Percentiles rank a stretch among this genome's conserved stretches.
Evolutionary conservation across 2,329 filamentous ascomycete genomes (phyloP).

Genomic region (Metarhizium guizhouense): DNA sequence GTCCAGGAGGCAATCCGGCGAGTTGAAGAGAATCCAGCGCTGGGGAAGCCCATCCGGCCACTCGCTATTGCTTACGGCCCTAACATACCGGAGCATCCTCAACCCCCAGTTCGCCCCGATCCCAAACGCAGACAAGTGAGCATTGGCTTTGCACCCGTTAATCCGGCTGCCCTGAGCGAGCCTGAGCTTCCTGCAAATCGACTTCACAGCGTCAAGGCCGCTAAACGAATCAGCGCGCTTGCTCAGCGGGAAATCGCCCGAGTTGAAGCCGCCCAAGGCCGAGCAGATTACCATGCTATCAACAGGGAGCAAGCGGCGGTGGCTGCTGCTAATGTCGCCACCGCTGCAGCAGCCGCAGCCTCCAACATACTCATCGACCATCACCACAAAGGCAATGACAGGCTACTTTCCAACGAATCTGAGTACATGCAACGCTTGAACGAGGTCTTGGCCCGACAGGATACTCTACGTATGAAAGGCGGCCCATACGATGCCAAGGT

Average conservation of each 20-base stretch:
- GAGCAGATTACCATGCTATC: constrained; percentile 38
- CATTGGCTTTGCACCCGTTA: constrained; percentile 24
- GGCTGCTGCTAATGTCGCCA: constrained; percentile 18
- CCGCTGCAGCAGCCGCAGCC: constrained; percentile 16
- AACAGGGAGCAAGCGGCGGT: constrained; percentile 29
- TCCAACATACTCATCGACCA: constrained; percentile 10
- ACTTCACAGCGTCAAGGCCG: constrained; percentile 17
- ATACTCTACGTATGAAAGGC: constrained; percentile 34
- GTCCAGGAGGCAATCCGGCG: constrained; percentile 37
- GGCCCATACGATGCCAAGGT: constrained; percentile 46
- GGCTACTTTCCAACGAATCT: constrained; percentile 33
- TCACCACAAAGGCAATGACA: constrained; percentile 15
- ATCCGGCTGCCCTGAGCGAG: constrained; percentile 17
- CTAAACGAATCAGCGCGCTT: constrained; percentile 40
- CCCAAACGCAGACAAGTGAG: constrained; percentile 40
- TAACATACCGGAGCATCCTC: constrained; percentile 35
- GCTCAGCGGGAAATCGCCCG: constrained; percentile 44
- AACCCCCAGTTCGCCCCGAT: constrained; percentile 24
- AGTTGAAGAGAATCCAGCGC: constrained; percentile 31
- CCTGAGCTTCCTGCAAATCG: constrained; percentile 11
- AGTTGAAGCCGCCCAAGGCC: constrained; percentile 40
- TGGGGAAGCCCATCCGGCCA: constrained; percentile 32
- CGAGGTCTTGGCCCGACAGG: constrained; percentile 46
- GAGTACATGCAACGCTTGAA: constrained; percentile 44
- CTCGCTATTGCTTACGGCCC: constrained; percentile 41